Evolutionary conservation across 2,329 filamentous ascomycete species (phyloP).

Genomic region (Ophioceras dolichostomum): DNA sequence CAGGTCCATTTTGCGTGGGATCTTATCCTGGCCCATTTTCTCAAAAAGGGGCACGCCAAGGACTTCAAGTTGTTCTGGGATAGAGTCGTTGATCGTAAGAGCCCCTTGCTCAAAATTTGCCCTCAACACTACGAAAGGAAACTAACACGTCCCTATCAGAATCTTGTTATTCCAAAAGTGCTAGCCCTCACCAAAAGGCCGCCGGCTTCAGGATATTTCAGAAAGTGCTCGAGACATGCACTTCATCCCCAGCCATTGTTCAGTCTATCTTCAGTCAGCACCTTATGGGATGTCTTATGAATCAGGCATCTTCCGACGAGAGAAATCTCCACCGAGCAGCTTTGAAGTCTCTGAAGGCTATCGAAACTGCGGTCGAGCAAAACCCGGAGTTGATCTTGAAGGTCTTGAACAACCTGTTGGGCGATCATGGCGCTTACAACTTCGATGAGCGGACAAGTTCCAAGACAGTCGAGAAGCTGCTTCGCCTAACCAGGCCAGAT

Average conservation of each 20-base stretch:
- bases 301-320: conserved; percentile 67
- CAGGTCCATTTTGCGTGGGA: conserved; percentile 85
- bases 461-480: conserved; percentile 67
- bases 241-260: neutral
- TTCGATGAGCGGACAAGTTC: conserved; percentile 81
- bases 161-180: conserved; percentile 67
- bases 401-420: conserved; percentile 56
- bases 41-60: conserved; percentile 20
- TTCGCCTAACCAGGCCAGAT: conserved; percentile 45
- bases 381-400: conserved; percentile 46
- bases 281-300: conserved; percentile 68
- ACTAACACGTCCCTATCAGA: conserved; percentile 33
- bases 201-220: conserved; percentile 84
- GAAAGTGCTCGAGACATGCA: conserved; percentile 49
- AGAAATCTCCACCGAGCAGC: conserved; percentile 72
- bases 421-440: conserved; percentile 57
- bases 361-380: conserved; percentile 52
- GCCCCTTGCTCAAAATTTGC: too few species aligned
- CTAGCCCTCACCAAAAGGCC: conserved; percentile 81
- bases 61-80: conserved; percentile 73
- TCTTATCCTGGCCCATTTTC: conserved; percentile 50
- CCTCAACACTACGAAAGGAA: too few species aligned
- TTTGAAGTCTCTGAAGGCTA: conserved; percentile 58
- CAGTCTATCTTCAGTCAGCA: conserved; percentile 66
- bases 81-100: conserved; percentile 73